A percentile compares a stretch with the other conserved stretches of the same genome.
These are phyloP conservation scores for Mycosarcoma maydis DNA, from an alignment of 1,284 basidiomycete genomes.

Conservation along the genomic window DNA sequence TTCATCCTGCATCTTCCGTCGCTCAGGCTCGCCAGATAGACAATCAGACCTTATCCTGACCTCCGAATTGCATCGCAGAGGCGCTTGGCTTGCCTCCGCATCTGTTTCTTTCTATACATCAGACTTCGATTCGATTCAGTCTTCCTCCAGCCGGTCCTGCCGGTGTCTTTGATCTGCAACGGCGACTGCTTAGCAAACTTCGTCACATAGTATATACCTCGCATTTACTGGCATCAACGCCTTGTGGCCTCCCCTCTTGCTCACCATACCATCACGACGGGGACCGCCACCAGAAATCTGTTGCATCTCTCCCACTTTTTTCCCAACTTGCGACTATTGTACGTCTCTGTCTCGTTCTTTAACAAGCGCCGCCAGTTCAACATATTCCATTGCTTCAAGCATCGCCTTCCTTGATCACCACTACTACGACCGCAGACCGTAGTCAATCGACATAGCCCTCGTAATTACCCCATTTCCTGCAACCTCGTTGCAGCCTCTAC, in stretches of 20 bases:
- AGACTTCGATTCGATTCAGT: neutral
- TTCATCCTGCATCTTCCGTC: slow-evolving; percentile 7
- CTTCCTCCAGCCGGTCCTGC: neutral
- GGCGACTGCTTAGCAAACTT: neutral
- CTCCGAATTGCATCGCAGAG: slow-evolving; percentile 19
- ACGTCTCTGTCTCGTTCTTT: too few relatives aligned
- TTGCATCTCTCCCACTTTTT: neutral
- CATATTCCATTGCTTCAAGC: too few relatives aligned
- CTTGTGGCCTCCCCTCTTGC: slow-evolving; percentile 6
- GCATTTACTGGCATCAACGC: neutral
- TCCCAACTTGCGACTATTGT: too few relatives aligned
- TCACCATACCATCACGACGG: slow-evolving; percentile 4
- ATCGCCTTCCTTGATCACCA: too few relatives aligned
- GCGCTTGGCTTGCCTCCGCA: slow-evolving; percentile 23
- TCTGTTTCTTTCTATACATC: slow-evolving; percentile 4
- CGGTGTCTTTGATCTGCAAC: neutral
- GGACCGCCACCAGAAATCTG: slow-evolving; percentile 6
- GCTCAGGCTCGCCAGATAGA: slow-evolving; percentile 3
- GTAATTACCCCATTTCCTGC: too few relatives aligned
- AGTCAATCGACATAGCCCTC: neutral
- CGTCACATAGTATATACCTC: slow-evolving; percentile 21
- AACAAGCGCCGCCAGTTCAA: neutral
- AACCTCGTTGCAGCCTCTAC: neutral
- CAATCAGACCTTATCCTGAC: slow-evolving; percentile 23
- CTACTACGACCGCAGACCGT: too few relatives aligned